Percentiles rank a stretch among this genome's conserved stretches.
Conservation (phyloP, 768 basidiomycete genomes). For the Candolleomyces efflorescens region DNA sequence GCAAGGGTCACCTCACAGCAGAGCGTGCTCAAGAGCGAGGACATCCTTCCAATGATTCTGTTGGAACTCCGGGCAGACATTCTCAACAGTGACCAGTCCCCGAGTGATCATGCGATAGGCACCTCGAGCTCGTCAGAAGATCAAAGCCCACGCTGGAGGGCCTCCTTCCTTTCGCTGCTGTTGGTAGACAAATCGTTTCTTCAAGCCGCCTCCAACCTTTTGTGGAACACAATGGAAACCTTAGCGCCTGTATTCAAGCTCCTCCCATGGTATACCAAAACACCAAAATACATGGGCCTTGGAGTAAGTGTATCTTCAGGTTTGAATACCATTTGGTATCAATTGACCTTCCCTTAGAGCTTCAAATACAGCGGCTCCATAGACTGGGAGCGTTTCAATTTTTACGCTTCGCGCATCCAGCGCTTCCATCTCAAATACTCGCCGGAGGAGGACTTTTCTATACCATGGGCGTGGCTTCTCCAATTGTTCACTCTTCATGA, state of each 20-base stretch:
- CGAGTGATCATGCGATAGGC: neutral
- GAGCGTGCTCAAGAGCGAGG: neutral
- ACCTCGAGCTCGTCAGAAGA: neutral
- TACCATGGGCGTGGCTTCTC: neutral
- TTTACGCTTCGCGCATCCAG: neutral
- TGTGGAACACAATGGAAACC: neutral
- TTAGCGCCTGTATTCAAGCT: neutral
- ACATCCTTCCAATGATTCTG: neutral
- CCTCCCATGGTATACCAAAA: neutral
- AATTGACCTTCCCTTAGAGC: neutral
- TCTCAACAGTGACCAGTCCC: neutral
- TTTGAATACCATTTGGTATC: neutral
- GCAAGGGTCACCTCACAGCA: too few species aligned
- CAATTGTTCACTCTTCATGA: neutral
- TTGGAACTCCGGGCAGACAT: neutral
- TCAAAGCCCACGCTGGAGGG: neutral
- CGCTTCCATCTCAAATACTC: neutral
- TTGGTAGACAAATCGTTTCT: neutral
- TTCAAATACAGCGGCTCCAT: neutral
- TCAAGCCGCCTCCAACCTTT: neutral
- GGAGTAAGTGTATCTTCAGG: neutral
- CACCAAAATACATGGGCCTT: neutral
- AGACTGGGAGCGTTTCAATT: neutral
- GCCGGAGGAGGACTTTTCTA: neutral
- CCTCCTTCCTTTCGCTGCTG: neutral